A percentile compares a stretch with the other conserved stretches of the same genome.
phyloP scores from a whole-genome alignment of 1,139 yeast genomes.

The Pneumocystis canis region DNA sequence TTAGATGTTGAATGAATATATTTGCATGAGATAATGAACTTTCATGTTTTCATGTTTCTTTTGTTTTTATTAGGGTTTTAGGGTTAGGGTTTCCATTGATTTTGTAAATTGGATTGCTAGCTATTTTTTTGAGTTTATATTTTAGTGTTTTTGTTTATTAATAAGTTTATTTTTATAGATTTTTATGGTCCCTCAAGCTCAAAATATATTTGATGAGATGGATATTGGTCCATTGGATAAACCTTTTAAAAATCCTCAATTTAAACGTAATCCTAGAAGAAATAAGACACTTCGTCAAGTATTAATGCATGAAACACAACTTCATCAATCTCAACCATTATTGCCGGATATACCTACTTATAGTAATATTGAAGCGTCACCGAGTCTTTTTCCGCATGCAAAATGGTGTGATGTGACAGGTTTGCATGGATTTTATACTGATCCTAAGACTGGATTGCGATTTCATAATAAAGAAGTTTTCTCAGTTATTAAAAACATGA shows the following conservation, averaged over 20 bases:
- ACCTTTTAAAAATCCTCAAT: slow-evolving; percentile 15
- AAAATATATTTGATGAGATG: neutral
- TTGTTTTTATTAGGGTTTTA: too few species aligned
- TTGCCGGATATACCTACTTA: slow-evolving; percentile 27
- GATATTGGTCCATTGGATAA: slow-evolving; percentile 2
- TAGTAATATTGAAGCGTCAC: slow-evolving; percentile 66
- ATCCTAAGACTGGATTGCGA: slow-evolving; percentile 62
- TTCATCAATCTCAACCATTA: slow-evolving; percentile 1
- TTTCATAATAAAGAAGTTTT: slow-evolving; percentile 76
- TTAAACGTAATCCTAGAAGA: slow-evolving; percentile 24
- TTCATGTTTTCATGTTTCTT: too few species aligned
- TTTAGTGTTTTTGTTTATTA: too few species aligned
- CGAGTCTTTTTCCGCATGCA: slow-evolving; percentile 65
- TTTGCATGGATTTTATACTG: slow-evolving; percentile 57
- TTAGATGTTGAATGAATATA: too few species aligned
- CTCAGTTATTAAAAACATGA: slow-evolving; percentile 58
- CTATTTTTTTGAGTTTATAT: too few species aligned
- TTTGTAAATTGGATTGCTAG: too few species aligned
- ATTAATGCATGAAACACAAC: slow-evolving; percentile 47
- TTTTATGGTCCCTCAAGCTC: neutral
- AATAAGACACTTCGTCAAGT: slow-evolving; percentile 68
- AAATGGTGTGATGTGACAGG: slow-evolving; percentile 94
- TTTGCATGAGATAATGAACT: too few species aligned
- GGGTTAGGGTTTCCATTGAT: too few species aligned
- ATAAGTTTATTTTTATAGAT: too few species aligned